Conservation (phyloP, 768 basidiomycete species). For the Pisolithus tinctorius region DNA sequence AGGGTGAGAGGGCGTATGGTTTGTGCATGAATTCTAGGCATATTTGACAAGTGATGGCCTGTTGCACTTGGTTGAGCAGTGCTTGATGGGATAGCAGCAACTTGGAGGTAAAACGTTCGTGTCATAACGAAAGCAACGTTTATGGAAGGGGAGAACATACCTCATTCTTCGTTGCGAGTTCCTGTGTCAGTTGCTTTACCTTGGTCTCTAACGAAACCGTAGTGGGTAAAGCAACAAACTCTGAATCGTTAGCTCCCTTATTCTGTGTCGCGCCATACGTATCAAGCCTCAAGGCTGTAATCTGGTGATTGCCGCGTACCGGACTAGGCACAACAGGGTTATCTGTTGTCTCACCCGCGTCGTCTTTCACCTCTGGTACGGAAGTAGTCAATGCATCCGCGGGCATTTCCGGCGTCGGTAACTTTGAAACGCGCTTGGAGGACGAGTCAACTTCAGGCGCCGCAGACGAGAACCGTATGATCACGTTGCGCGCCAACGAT, state of each 20-base stretch:
- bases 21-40: conserved; percentile 69
- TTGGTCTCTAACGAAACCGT: conserved; percentile 9
- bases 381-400: too few relatives aligned
- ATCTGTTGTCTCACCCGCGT: not conserved
- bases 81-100: conserved; percentile 47
- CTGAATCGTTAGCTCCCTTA: not conserved
- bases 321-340: not conserved
- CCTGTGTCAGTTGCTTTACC: conserved; percentile 37
- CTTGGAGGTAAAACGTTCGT: conserved; percentile 21
- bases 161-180: conserved; percentile 34
- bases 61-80: conserved; percentile 48
- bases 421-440: not conserved
- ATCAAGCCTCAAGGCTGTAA: too few relatives aligned
- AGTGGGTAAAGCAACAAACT: not conserved
- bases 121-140: not conserved
- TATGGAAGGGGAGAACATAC: conserved; percentile 23
- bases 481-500: conserved; percentile 17
- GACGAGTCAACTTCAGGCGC: conserved; percentile 9
- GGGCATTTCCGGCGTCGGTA: not conserved
- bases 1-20: conserved; percentile 70
- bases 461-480: conserved; percentile 21
- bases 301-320: not conserved
- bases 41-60: conserved; percentile 69
- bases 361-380: not conserved
- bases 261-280: not conserved